A percentile compares a stretch with the other conserved stretches of the same genome.
phyloP scores from a whole-genome alignment of 306 rosid species.

The Luffa aegyptiaca region DNA sequence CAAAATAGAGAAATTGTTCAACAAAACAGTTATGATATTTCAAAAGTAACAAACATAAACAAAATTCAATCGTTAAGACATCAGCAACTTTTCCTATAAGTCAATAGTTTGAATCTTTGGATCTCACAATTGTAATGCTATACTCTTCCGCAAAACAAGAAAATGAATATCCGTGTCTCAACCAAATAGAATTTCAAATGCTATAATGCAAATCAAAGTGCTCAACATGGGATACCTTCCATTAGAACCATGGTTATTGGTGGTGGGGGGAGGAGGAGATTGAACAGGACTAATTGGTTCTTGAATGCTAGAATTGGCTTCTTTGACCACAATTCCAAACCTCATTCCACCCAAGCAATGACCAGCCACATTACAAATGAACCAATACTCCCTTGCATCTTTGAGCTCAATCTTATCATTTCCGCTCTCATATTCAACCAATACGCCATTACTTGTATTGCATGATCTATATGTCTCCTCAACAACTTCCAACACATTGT shows the following conservation, averaged over 20 bases:
- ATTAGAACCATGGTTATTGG: neutral
- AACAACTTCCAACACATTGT: conserved; percentile 20
- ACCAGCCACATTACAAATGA: conserved; percentile 23
- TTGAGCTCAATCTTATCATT: conserved; percentile 17
- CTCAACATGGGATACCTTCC: neutral
- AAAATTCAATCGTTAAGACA: neutral
- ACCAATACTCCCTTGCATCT: conserved; percentile 28
- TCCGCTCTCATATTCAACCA: conserved; percentile 25
- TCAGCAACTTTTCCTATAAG: neutral
- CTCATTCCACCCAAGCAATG: conserved; percentile 37
- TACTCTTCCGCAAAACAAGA: too few relatives aligned
- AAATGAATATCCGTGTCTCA: neutral
- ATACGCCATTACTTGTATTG: conserved; percentile 17
- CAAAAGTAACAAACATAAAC: too few relatives aligned
- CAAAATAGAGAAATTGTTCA: too few relatives aligned
- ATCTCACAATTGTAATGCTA: too few relatives aligned
- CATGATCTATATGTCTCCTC: conserved; percentile 27
- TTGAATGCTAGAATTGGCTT: neutral
- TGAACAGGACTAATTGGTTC: neutral
- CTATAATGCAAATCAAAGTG: neutral
- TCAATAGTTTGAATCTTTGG: too few relatives aligned
- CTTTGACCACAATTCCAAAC: conserved; percentile 17
- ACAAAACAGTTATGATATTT: too few relatives aligned
- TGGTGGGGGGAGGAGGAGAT: conserved; percentile 6
- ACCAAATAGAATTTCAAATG: neutral